Conservation (phyloP, 2,329 filamentous ascomycete species). For the Aspergillus sp. region DNA sequence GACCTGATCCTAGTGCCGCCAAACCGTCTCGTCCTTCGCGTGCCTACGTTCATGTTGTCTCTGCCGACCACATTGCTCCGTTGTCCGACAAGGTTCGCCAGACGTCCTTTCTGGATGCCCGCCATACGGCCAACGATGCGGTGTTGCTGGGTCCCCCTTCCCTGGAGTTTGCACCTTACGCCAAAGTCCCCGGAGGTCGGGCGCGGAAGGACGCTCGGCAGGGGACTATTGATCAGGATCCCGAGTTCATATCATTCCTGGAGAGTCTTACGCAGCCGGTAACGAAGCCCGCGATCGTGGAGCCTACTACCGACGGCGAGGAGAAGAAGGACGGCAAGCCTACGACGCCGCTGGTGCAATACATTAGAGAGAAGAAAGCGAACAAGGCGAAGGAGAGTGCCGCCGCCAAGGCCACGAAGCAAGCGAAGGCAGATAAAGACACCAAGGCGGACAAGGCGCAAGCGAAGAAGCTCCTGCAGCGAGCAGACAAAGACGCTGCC, state of each 20-base stretch:
- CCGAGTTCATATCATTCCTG: slow-evolving; percentile 89
- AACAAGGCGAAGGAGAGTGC: slow-evolving; percentile 59
- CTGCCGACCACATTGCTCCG: slow-evolving; percentile 54
- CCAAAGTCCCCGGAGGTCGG: slow-evolving; percentile 67
- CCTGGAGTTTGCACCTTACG: slow-evolving; percentile 74
- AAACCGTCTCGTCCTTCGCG: slow-evolving; percentile 74
- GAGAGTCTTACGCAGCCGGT: slow-evolving; percentile 72
- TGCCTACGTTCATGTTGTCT: slow-evolving; percentile 74
- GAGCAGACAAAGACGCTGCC: slow-evolving; percentile 25
- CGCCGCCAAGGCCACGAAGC: slow-evolving; percentile 23
- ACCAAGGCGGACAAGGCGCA: slow-evolving; percentile 33
- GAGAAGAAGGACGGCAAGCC: slow-evolving; percentile 55
- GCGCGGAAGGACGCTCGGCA: slow-evolving; percentile 72
- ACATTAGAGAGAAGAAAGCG: slow-evolving; percentile 83
- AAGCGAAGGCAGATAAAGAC: slow-evolving; percentile 35
- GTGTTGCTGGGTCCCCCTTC: slow-evolving; percentile 68
- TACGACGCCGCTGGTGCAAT: slow-evolving; percentile 83
- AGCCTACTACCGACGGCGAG: slow-evolving; percentile 41
- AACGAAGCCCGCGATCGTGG: slow-evolving; percentile 45
- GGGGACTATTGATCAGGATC: slow-evolving; percentile 92
- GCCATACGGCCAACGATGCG: slow-evolving; percentile 61
- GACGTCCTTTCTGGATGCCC: slow-evolving; percentile 69
- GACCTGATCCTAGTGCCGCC: slow-evolving; percentile 49
- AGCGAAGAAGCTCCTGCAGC: slow-evolving; percentile 34
- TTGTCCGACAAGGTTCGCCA: slow-evolving; percentile 63